Evolutionary conservation across 192 early-diverging fungal genomes (phyloP), one percentile per base, ranked within the genome.

Genomic region (Coemansia aciculifera): DNA sequence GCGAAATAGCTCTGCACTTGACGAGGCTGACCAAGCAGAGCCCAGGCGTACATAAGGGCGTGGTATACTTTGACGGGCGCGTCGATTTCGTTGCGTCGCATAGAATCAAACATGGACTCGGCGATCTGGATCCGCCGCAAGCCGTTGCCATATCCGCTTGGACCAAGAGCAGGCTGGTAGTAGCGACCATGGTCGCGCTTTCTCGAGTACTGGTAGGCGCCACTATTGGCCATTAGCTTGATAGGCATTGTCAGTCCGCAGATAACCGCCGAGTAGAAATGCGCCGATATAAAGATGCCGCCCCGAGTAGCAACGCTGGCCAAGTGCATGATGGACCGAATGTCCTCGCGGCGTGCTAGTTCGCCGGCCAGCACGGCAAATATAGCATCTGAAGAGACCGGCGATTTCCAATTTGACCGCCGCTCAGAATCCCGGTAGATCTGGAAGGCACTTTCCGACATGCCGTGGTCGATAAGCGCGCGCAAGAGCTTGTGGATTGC

Each of bases 211-310:
- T 13, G 54, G 54, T n/a, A 32, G 17, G 60, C 37, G 19, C 37
- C 42, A 19, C 40, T 17, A 21, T 23, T 44, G 37, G 19, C 62
- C 12, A 43, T 7, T 34, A 27, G 19, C 21, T 62, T 62, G 27
- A 57, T 32, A 7, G 54, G 29, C 54, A 57, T 5, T 31, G 49
- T 42, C 19, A 79, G 69, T 6, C 72, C 72, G 48, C 68, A 54
- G n/a, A 79, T 64, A 31, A 79, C 60, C 0, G 77, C 68, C 10
- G 77, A 56, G 57, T 79, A 79, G 46, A 74, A 74, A 17, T 40
- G 56, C n/a, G 59, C 15, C 3, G 61, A 48, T 17, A 60, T 40
- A 5, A 6, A 12, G 5, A 74, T 17, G 3, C 60, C 65, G 5
- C 31, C n/a, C 9, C 68, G 51, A 3, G 61, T 64, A 2, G 54